Conservation (phyloP, 768 basidiomycete species). For the Pholiota microspora region DNA sequence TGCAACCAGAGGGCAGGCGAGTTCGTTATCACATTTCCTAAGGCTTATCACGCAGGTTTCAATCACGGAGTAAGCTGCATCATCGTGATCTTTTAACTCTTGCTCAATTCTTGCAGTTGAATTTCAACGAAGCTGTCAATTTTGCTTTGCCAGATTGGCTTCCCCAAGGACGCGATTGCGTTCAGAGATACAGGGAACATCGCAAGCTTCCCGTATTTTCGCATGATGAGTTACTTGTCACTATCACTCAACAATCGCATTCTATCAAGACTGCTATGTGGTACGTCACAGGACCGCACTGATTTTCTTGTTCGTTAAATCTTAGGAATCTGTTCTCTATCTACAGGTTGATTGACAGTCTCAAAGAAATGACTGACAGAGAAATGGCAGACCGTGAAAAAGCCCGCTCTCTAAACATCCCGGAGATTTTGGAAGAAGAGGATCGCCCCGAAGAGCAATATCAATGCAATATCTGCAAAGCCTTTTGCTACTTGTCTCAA, state of each 20-base stretch:
- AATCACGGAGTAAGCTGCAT: slow-evolving; percentile 85
- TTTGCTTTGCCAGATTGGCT: slow-evolving; percentile 98
- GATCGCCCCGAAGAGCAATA: slow-evolving; percentile 93
- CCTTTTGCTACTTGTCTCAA: slow-evolving; percentile 94
- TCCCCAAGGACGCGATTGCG: slow-evolving; percentile 81
- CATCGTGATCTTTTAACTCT: slow-evolving; percentile 4
- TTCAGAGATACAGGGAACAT: slow-evolving; percentile 86
- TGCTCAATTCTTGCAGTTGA: slow-evolving; percentile 57
- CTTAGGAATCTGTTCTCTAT: not conserved
- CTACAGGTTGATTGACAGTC: slow-evolving; percentile 75
- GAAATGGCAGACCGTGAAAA: slow-evolving; percentile 69
- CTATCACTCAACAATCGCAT: slow-evolving; percentile 94
- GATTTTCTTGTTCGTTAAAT: not conserved
- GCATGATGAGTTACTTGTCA: slow-evolving; percentile 94
- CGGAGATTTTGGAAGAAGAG: slow-evolving; percentile 70
- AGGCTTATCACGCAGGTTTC: slow-evolving; percentile 97
- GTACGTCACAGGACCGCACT: slow-evolving; percentile 43
- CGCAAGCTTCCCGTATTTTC: slow-evolving; percentile 96
- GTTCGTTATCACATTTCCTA: slow-evolving; percentile 96
- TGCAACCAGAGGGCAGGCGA: slow-evolving; percentile 98
- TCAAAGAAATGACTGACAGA: slow-evolving; percentile 86
- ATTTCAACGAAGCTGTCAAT: slow-evolving; percentile 99
- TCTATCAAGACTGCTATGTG: slow-evolving; percentile 92
- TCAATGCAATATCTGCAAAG: slow-evolving; percentile 91
- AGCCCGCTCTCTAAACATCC: slow-evolving; percentile 57